Base-by-base conservation (phyloP, 768 basidiomycete genomes). In the Pulveroboletus sp. region DNA sequence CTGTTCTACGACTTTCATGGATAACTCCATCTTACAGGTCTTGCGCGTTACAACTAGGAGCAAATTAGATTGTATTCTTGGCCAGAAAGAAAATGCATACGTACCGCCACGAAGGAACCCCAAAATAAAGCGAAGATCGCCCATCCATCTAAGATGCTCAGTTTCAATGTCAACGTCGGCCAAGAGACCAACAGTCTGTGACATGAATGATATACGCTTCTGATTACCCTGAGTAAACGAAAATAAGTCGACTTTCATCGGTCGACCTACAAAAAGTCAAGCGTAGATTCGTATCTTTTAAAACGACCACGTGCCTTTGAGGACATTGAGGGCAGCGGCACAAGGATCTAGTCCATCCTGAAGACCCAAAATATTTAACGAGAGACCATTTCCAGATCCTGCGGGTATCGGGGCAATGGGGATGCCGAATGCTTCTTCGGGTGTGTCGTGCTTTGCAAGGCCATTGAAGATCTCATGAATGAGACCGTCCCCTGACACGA, bases 391-490 rank as follows among this genome's bases (percentile, higher is more conserved):
- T 5, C 85, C 90, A 12, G 88, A 88, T 3, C 90, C 90, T 16
- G 85, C 83, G 6, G 92, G 89, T 60, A 94, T 81, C 4, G 85
- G 89, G 0, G 82, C 81, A 21, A 94, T 68, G 2, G 92, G 89
- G 25, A 82, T 80, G 38, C 61, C 63, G 47, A 93, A 78, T 1
- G 87, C 90, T 40, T 72, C 73, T 31, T 70, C 63, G 2, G 85
- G 80, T 32, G 82, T 71, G 24, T 71, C 66, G 49, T 87, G 85
- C 45, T 82, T 71, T 3, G 86, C 82, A 47, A 93, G 80, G 3
- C 91, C 92, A 60, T 94, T 94, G 62, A 92, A 57, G 20, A 90
- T 75, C 68, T 94, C 92, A 59, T 93, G 87, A 14, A 91, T 61
- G 31, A 90, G 73, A 8, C 92, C 92, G 58, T 94, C 92, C 0